phyloP scores from a whole-genome alignment of 1,284 basidiomycete species.

The Kwoniella shivajii region DNA sequence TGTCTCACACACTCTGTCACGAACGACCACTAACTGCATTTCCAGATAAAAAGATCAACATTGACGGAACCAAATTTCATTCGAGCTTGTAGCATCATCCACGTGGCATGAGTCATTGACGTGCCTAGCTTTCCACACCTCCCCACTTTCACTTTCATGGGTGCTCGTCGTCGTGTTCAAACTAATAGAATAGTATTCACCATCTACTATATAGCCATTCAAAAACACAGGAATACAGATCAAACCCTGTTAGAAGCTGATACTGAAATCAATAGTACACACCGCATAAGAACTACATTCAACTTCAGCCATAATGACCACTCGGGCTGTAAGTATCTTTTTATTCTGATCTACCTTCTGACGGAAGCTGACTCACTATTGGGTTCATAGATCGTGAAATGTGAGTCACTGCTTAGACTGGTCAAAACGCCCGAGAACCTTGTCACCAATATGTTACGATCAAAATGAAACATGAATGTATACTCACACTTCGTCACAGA shows the following conservation, averaged over 20 bases:
- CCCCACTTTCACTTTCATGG: neutral
- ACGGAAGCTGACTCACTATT: slow-evolving; percentile 7
- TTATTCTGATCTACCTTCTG: neutral
- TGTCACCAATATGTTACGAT: neutral
- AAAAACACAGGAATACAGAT: too few species aligned
- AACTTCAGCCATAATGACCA: slow-evolving; percentile 38
- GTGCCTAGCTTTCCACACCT: neutral
- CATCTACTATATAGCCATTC: too few species aligned
- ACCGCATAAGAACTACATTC: neutral
- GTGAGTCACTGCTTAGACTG: slow-evolving; percentile 23
- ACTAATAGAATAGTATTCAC: too few species aligned
- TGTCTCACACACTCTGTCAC: too few species aligned
- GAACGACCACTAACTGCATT: too few species aligned
- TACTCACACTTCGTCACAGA: slow-evolving; percentile 57
- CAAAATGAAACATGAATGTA: neutral
- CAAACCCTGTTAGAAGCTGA: too few species aligned
- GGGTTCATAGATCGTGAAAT: slow-evolving; percentile 49
- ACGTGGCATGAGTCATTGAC: neutral
- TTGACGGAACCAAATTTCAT: neutral
- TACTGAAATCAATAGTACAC: neutral
- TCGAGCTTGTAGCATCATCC: neutral
- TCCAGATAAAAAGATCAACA: too few species aligned
- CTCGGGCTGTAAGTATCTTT: slow-evolving; percentile 45
- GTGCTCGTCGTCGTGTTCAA: neutral
- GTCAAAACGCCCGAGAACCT: too few species aligned